Conservation (phyloP, 176 grass and related monocot genomes). For the Zoysia pacifica region DNA sequence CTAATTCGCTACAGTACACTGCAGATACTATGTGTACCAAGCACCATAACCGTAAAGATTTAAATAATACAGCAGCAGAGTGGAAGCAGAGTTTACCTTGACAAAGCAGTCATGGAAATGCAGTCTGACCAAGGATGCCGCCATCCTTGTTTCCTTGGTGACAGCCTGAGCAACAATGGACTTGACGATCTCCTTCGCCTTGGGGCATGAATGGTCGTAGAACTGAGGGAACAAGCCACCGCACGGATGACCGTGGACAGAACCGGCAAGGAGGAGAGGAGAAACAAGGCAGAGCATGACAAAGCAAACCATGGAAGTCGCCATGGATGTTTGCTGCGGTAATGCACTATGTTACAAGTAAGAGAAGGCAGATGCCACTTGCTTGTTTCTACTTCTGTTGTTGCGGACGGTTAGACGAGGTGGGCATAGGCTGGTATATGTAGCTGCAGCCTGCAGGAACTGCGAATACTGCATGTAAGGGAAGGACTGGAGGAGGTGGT, state of each 20-base stretch:
- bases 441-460: constrained; percentile 36
- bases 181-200: constrained; percentile 70
- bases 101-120: constrained; percentile 68
- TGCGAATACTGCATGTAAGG: constrained; percentile 20
- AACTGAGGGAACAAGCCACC: constrained; percentile 70
- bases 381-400: constrained; percentile 35
- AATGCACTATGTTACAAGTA: constrained; percentile 21
- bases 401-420: constrained; percentile 29
- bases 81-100: constrained; percentile 45
- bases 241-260: constrained; percentile 40
- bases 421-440: constrained; percentile 51
- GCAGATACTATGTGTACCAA: constrained; percentile 11
- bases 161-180: constrained; percentile 76
- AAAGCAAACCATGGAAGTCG: constrained; percentile 46
- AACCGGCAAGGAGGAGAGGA: constrained; percentile 47
- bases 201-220: constrained; percentile 73
- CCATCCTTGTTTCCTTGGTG: constrained; percentile 77
- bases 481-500: constrained; percentile 1
- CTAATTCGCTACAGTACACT: constrained; percentile 4
- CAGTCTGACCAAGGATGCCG: constrained; percentile 76
- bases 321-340: constrained; percentile 50
- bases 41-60: not conserved
- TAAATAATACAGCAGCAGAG: not conserved
- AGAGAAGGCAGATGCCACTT: constrained; percentile 23
- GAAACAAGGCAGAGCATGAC: constrained; percentile 49